Evolutionary conservation across 2,329 filamentous ascomycete genomes (phyloP), one percentile per base, ranked within the genome.

Genomic region (Talaromyces pinophilus): DNA sequence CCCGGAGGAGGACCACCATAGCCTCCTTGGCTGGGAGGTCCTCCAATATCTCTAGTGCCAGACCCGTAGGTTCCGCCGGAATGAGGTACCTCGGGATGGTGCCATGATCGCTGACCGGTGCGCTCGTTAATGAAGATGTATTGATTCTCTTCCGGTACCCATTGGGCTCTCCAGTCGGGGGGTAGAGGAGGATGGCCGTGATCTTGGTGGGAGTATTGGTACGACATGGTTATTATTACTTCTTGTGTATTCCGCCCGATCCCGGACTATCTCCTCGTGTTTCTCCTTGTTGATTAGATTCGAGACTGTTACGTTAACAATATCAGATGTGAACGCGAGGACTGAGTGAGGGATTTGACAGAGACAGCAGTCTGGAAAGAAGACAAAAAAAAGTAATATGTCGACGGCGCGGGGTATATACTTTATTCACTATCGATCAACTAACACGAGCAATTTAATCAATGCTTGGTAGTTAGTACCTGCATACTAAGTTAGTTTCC

Each of bases 131-230:
- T 40, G 22, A 62, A 66, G 1, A 66, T 62, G 13, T 66, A 66
- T 38, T 46, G 50, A 28, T 63, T 42, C 50, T 66, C 59, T 19
- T 57, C 33, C 19, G 59, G 59, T 7, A 62, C 64, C 59, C 59
- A 66, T 44, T 66, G 48, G 10, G 64, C 64, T 22, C 25, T 50
- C 64, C 64, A 66, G 50, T 60, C 64, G 10, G 64, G 59, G 2
- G 64, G 64, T 19, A 66, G 64, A 42, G 64, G 64, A 11, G 64
- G 64, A 33, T 66, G 64, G 50, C 64, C 64, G 50, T 66, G 64
- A 17, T 66, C 64, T 48, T 66, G 64, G 19, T 66, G 64, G n/a
- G 59, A 63, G 52, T 63, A 66, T 46, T 66, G 64, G 59, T 62
- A 66, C 46, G 64, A 63, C 64, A 66, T 66, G 40, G 8, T 22